phyloP scores from a whole-genome alignment of 176 grass and related monocot genomes.

The Avena eriantha region DNA sequence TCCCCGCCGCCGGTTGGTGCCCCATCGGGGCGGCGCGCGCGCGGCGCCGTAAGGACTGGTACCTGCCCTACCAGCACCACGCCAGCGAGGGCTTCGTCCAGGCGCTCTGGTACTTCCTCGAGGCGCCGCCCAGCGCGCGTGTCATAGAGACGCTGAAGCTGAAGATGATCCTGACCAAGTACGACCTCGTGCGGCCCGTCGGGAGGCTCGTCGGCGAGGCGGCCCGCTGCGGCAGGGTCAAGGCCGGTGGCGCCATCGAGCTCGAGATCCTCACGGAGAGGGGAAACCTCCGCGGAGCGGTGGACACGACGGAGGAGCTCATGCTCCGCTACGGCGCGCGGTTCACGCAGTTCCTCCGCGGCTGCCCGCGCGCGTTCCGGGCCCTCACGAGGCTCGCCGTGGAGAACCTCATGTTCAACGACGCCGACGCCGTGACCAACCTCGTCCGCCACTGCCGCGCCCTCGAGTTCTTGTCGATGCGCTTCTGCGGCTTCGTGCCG shows the following conservation, averaged over 20 bases:
- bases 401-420: background rate
- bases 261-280: background rate
- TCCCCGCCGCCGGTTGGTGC: background rate
- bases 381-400: background rate
- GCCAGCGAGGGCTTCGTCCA: background rate
- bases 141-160: background rate
- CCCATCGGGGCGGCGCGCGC: background rate
- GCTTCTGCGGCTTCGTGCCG: constrained; percentile 10
- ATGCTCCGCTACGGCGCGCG: constrained; percentile 18
- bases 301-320: background rate
- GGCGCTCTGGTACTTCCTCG: background rate
- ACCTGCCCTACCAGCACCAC: background rate
- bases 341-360: constrained; percentile 2
- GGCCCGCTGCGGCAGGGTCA: constrained; percentile 2
- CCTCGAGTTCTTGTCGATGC: background rate
- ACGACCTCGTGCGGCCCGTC: constrained; percentile 1
- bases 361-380: constrained; percentile 23
- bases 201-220: constrained; percentile 16
- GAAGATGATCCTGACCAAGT: background rate
- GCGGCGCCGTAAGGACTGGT: background rate
- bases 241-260: background rate
- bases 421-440: background rate
- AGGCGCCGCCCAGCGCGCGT: background rate
- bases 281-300: background rate
- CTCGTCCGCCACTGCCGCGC: constrained; percentile 18